A percentile compares a stretch with the other conserved stretches of the same genome.
Evolutionary conservation across 495 filamentous ascomycete species (phyloP).

Genomic region (Penicillium macrosclerotiorum): DNA sequence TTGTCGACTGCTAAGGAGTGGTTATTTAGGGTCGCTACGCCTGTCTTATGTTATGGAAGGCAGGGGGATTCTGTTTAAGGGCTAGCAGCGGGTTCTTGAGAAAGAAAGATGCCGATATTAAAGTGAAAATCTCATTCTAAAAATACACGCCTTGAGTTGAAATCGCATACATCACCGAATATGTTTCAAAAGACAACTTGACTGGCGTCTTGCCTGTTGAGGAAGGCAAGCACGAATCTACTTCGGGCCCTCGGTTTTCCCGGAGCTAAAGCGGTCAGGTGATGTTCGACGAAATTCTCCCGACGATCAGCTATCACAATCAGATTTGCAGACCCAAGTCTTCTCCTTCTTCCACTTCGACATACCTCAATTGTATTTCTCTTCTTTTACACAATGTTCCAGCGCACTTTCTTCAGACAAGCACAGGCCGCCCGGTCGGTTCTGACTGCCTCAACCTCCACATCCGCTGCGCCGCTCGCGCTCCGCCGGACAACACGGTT

Average conservation of each 20-base stretch:
- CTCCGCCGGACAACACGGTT: conserved; percentile 40
- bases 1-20: too few species aligned
- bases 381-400: conserved; percentile 39
- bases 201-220: not conserved
- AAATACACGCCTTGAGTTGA: too few species aligned
- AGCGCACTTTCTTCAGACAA: conserved; percentile 45
- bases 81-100: too few species aligned
- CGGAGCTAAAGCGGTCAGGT: conserved; percentile 23
- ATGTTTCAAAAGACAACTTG: too few species aligned
- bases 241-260: conserved; percentile 24
- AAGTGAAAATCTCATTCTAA: too few species aligned
- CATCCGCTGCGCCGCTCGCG: conserved; percentile 31
- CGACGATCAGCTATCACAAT: conserved; percentile 12
- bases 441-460: conserved; percentile 30
- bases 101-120: too few species aligned
- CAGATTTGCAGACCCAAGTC: conserved; percentile 1
- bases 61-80: too few species aligned
- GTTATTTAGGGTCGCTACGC: too few species aligned
- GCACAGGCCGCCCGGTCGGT: conserved; percentile 40
- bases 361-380: conserved; percentile 8
- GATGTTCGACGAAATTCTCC: conserved; percentile 28
- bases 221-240: conserved; percentile 2
- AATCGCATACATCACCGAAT: too few species aligned
- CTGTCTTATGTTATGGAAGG: too few species aligned
- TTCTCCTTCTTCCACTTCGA: conserved; percentile 8